phyloP scores from a whole-genome alignment of 305 asterid genomes.

The Fraxinus latifolia region DNA sequence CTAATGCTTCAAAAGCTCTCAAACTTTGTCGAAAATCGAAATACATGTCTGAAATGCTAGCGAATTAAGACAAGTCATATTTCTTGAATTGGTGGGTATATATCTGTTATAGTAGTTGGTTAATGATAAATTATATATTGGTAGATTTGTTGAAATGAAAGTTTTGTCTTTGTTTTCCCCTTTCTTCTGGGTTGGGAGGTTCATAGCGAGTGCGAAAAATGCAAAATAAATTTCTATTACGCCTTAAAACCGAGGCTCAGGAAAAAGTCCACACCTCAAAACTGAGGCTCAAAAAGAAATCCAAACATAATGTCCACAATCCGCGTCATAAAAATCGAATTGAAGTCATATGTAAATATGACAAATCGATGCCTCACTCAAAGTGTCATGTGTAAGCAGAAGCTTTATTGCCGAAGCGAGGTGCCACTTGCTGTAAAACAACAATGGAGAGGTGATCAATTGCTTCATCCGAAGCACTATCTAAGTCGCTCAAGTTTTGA shows the following conservation, averaged over 20 bases:
- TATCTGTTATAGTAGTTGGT: constrained; percentile 6
- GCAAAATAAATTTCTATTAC: not conserved
- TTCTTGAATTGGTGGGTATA: constrained; percentile 2
- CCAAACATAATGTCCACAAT: not conserved
- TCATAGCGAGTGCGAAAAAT: not conserved
- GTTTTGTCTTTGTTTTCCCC: not conserved
- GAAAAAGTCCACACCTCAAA: not conserved
- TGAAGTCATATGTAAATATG: not conserved
- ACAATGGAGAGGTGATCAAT: too few species aligned
- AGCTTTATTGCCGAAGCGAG: too few species aligned
- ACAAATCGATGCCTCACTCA: not conserved
- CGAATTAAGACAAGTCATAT: not conserved
- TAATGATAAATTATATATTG: constrained; percentile 11
- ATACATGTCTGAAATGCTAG: not conserved
- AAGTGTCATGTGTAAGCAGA: too few species aligned
- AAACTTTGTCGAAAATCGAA: not conserved
- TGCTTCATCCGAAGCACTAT: too few species aligned
- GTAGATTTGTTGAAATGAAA: constrained; percentile 16
- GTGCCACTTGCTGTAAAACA: too few species aligned
- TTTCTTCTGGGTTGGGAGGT: not conserved
- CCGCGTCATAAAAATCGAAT: not conserved
- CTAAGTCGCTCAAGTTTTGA: too few species aligned
- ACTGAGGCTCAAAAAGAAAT: not conserved
- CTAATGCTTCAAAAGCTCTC: not conserved
- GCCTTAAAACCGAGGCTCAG: not conserved